These are phyloP conservation scores for Endocarpon pusillum DNA, from an alignment of 495 filamentous ascomycete species.

Conservation along the genomic window DNA sequence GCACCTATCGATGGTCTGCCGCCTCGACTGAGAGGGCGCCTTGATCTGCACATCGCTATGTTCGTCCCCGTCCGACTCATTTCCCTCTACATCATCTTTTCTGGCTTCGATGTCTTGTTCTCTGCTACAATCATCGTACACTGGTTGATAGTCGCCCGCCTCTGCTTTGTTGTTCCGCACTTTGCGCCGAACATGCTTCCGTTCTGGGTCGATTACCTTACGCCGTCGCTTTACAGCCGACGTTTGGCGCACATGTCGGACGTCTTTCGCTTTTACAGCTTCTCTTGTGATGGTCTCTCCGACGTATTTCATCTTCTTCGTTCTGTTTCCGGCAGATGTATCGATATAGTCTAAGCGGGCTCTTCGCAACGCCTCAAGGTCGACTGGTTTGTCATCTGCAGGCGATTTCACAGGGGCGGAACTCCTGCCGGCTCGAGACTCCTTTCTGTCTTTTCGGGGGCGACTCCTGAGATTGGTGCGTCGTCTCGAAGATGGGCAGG, in stretches of 20 bases:
- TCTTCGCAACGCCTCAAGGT: slow-evolving; percentile 3
- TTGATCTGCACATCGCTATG: no score
- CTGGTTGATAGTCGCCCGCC: neutral
- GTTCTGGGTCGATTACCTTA: slow-evolving; percentile 2
- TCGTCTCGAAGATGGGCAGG: no score
- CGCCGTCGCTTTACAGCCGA: slow-evolving; percentile 2
- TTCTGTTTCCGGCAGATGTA: slow-evolving; percentile 2
- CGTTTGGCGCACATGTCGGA: slow-evolving; percentile 1
- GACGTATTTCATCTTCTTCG: slow-evolving; percentile 2
- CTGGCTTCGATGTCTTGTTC: neutral
- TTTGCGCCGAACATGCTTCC: slow-evolving; percentile 6
- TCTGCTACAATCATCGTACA: neutral
- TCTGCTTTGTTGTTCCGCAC: slow-evolving; percentile 1
- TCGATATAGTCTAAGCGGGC: slow-evolving; percentile 3
- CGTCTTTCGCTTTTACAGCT: neutral
- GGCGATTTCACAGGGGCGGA: no score
- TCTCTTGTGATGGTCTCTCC: slow-evolving; percentile 2
- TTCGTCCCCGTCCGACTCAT: no score
- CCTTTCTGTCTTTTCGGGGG: no score
- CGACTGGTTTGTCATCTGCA: slow-evolving; percentile 1
- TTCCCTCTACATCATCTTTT: no score
- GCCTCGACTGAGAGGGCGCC: no score
- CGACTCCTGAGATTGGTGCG: no score
- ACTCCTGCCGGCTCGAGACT: no score
- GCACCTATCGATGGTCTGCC: no score